phyloP scores from a whole-genome alignment of 2,329 filamentous ascomycete genomes.

The Exophiala viscosa region DNA sequence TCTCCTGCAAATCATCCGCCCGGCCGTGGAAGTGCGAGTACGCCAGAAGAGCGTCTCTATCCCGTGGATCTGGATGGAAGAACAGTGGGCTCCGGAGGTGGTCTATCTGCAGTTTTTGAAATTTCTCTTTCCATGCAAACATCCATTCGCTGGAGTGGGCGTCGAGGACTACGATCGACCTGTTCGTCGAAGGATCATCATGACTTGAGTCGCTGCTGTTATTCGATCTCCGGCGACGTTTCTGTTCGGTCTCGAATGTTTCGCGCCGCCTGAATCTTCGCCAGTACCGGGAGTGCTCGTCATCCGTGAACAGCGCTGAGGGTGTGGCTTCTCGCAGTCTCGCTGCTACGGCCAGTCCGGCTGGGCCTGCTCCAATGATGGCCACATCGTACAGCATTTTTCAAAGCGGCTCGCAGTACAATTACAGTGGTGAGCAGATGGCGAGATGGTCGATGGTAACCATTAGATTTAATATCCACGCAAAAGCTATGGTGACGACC shows the following conservation, averaged over 20 bases:
- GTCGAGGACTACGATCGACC: conserved; percentile 63
- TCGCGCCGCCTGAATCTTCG: conserved; percentile 18
- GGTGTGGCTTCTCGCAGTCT: conserved; percentile 69
- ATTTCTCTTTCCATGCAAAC: conserved; percentile 66
- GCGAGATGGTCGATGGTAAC: too few species aligned
- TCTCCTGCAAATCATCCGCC: conserved; percentile 64
- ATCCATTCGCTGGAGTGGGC: conserved; percentile 63
- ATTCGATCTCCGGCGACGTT: conserved; percentile 1
- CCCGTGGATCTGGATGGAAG: conserved; percentile 73
- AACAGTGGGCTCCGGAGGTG: conserved; percentile 77
- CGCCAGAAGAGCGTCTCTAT: conserved; percentile 68
- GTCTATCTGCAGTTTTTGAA: conserved; percentile 64
- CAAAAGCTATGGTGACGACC: too few species aligned
- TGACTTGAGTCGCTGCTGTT: too few species aligned
- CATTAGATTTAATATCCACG: too few species aligned
- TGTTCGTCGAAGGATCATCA: background rate
- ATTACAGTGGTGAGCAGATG: too few species aligned
- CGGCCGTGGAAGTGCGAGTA: conserved; percentile 61
- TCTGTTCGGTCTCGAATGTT: conserved; percentile 18
- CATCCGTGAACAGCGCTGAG: conserved; percentile 76
- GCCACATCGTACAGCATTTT: conserved; percentile 54
- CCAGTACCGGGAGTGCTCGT: conserved; percentile 71
- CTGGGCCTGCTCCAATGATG: conserved; percentile 71
- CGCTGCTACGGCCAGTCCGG: conserved; percentile 69
- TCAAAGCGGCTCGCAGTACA: too few species aligned